These are phyloP conservation scores for Diaporthe sp. DNA, from an alignment of 2,329 filamentous ascomycete genomes.

Conservation along the genomic window DNA sequence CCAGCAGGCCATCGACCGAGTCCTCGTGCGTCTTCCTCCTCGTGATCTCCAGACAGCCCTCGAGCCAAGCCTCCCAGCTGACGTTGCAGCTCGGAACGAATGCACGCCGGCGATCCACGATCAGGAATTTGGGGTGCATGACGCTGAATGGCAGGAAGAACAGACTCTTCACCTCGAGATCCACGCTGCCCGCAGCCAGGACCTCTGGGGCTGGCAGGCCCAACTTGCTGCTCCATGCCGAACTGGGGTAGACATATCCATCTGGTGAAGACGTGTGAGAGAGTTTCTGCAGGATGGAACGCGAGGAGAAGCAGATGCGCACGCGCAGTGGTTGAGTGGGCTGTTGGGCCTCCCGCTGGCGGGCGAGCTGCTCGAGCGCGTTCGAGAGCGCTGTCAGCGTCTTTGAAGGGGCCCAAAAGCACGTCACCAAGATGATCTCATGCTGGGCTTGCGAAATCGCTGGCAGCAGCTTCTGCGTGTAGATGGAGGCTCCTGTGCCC, in stretches of 20 bases:
- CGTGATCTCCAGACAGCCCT: conserved; percentile 77
- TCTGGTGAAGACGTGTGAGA: conserved; percentile 74
- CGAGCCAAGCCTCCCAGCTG: conserved; percentile 90
- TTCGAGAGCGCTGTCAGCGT: conserved; percentile 69
- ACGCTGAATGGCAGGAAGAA: conserved; percentile 86
- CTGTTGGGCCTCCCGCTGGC: conserved; percentile 17
- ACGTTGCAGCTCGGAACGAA: conserved; percentile 86
- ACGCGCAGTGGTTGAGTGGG: conserved; percentile 63
- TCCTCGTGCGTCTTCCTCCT: conserved; percentile 56
- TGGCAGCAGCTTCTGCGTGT: conserved; percentile 67
- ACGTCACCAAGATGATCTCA: conserved; percentile 83
- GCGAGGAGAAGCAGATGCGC: conserved; percentile 82
- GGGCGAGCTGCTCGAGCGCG: conserved; percentile 71
- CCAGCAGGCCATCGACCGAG: conserved; percentile 70
- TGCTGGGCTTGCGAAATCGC: conserved; percentile 70
- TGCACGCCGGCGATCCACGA: conserved; percentile 76
- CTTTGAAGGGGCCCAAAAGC: conserved; percentile 81
- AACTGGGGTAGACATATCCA: conserved; percentile 72
- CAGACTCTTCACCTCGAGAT: conserved; percentile 79
- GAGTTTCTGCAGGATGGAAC: conserved; percentile 79
- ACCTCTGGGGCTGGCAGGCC: conserved; percentile 70
- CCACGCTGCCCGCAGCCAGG: conserved; percentile 69
- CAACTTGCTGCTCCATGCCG: conserved; percentile 70
- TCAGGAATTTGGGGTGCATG: conserved; percentile 88
- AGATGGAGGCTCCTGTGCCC: conserved; percentile 71